Evolutionary conservation across 1,284 basidiomycete genomes (phyloP), one percentile per base, ranked within the genome.

Genomic region (Malassezia dermatis): DNA sequence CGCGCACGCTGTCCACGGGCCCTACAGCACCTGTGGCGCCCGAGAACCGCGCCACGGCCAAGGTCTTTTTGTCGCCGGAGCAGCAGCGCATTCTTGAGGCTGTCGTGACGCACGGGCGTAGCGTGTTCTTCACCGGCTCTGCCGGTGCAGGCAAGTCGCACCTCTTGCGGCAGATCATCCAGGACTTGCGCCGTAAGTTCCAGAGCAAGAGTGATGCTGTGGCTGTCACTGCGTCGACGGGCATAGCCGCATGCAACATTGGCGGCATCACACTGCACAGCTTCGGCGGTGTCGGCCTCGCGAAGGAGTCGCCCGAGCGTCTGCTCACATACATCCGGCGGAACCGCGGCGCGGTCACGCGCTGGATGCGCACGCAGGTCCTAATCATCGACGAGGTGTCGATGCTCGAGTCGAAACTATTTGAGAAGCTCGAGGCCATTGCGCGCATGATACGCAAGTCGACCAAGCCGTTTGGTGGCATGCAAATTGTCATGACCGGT

Each of bases 71-170:
- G 37, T 66, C 68, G 8, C 39, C 43, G 15, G 70, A 75, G 59
- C 73, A 75, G 57, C 60, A 62, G 30, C 57, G 56, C 26, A 66
- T 75, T 19, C 61, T 71, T 8, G 56, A 67, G 5, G 59, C 64
- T 50, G 73, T 73, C 8, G 62, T 71, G 8, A 59, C 69, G 19
- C 60, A 65, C 15, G 59, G 59, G 28, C 77, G 84, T 51, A 93
- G 83, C 65, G 73, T 96, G n/a, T 98, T 98, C 71, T 98, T 95
- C 76, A 98, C 93, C 0, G 93, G 94, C 23, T 90, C 87, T 78
- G 93, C 72, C 4, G 89, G 89, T 51, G 94, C 90, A 8, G 90
- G 91, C 48, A 96, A 95, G 77, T 94, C 90, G 0, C 88, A 95
- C 7, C 78, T 95, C 2, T 79, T 96, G n/a, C 81, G 88, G 4